Evolutionary conservation across 495 filamentous ascomycete species (phyloP).

Genomic region (Xylaria scruposa): DNA sequence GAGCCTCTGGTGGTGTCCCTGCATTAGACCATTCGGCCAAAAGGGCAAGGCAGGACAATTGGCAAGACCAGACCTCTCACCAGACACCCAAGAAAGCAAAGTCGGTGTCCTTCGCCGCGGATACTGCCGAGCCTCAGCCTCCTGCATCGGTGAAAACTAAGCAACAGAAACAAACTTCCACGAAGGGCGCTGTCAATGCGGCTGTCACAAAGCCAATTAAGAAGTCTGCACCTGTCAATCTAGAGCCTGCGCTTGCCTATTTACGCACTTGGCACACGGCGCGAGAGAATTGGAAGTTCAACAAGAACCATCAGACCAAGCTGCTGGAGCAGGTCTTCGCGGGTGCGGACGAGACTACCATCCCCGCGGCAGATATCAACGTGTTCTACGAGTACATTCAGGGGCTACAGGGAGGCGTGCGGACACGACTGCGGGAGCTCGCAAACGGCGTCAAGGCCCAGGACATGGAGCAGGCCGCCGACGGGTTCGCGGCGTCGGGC

Average conservation of each 20-base stretch:
- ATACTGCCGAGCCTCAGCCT: conserved; percentile 62
- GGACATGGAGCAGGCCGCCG: conserved; percentile 54
- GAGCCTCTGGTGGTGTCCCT: conserved; percentile 40
- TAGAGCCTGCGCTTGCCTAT: conserved; percentile 73
- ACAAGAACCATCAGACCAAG: conserved; percentile 83
- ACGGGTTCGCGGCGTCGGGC: conserved; percentile 42
- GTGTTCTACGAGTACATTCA: conserved; percentile 73
- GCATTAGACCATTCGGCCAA: conserved; percentile 43
- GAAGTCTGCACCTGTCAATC: conserved; percentile 47
- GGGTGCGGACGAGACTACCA: conserved; percentile 60
- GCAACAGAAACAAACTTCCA: conserved; percentile 40
- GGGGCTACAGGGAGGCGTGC: conserved; percentile 70
- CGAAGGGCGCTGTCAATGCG: conserved; percentile 40
- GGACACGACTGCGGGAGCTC: conserved; percentile 67
- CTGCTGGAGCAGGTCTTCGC: conserved; percentile 83
- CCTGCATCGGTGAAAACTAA: conserved; percentile 30
- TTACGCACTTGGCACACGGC: conserved; percentile 71
- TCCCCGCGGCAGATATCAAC: conserved; percentile 69
- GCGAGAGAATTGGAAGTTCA: conserved; percentile 84
- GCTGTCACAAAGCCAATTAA: conserved; percentile 37
- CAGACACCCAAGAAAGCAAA: conserved; percentile 59
- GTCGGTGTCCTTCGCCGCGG: conserved; percentile 78
- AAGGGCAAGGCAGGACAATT: conserved; percentile 37
- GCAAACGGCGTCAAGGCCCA: conserved; percentile 62
- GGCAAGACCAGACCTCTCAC: conserved; percentile 34